Base-by-base conservation (phyloP, 2,329 filamentous ascomycete species). In the Pezicula radicicola region DNA sequence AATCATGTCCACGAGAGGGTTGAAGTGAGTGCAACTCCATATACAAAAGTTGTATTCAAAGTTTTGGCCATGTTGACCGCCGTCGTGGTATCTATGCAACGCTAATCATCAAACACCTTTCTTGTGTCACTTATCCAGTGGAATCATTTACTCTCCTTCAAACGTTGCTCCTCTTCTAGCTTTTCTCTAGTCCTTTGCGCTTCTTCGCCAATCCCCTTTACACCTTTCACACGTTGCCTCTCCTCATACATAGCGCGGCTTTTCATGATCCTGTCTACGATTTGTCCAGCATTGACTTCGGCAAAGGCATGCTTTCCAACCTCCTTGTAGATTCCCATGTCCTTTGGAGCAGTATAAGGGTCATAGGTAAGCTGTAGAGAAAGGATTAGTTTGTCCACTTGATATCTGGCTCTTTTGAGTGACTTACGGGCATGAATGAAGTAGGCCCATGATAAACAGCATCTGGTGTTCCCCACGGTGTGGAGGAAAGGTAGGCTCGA, bases 401-500 rank as follows among this genome's bases (percentile, higher is more conserved):
- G 15, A 21, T 21, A 40, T 40, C 10, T 70, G 59, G 9, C 12
- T 33, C 9, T 3, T 79, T 76, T 61, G 70, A 70, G 36, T 69
- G 84, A 67, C 65, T 49, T 33, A 67, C 12, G 15, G 75, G 60
- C 56, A 65, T 63, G 68, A 96, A 97, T 12, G 88, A 81, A 0
- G 94, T 99, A 6, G 91, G 91, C n/a, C 94, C 94, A 72, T 99
- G 94, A 71, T 97, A 99, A 55, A 99, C 89, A 27, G 85, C 87
- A 62, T 87, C 78, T 13, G 91, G 89, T 4, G 80, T 80, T 46
- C 87, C 85, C 70, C 85, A 85, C 0, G 93, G 91, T 43, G 95
- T 77, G 1, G 82, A 77, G 53, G 78, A 78, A 40, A 99, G 81
- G 70, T 95, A 99, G 3, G 81, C 73, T 64, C 83, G 81, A n/a